Percentiles rank a stretch among this genome's conserved stretches.
These are phyloP conservation scores for Paraconiothyrium brasiliense DNA, from an alignment of 2,329 filamentous ascomycete genomes.

Conservation along the genomic window DNA sequence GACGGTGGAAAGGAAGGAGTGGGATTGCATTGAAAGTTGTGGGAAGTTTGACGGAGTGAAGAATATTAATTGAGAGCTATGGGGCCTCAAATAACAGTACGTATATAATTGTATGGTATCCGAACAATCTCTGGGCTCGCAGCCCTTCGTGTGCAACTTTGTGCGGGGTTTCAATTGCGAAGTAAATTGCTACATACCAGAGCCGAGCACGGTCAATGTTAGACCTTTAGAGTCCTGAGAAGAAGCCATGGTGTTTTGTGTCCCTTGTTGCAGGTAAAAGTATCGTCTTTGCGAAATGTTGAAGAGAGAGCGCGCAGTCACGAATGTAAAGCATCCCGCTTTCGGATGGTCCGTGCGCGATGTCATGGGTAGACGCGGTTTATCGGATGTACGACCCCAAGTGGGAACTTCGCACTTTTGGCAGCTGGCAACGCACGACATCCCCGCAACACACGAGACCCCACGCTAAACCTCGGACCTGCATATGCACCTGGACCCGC, in stretches of 20 bases:
- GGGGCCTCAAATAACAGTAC: background rate
- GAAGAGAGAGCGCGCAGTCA: background rate
- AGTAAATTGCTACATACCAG: conserved; percentile 68
- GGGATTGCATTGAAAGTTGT: conserved; percentile 44
- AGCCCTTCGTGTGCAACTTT: background rate
- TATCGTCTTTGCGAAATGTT: background rate
- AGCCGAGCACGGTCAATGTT: conserved; percentile 83
- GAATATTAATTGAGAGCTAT: background rate
- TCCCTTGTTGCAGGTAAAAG: conserved; percentile 2
- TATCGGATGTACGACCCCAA: background rate
- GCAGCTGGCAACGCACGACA: background rate
- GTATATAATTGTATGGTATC: background rate
- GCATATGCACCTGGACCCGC: background rate
- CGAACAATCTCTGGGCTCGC: background rate
- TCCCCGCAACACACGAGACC: background rate
- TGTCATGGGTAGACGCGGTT: conserved; percentile 8
- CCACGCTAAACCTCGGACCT: background rate
- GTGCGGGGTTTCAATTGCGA: conserved; percentile 17
- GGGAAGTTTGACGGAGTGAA: conserved; percentile 1
- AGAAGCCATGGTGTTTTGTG: conserved; percentile 38
- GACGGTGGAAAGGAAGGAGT: background rate
- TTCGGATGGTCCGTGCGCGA: conserved; percentile 8
- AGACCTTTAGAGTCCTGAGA: conserved; percentile 56
- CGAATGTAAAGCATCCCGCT: conserved; percentile 4
- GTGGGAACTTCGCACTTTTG: conserved; percentile 3